Evolutionary conservation across 2,329 filamentous ascomycete species (phyloP).

Genomic region (Helminthosporium solani): DNA sequence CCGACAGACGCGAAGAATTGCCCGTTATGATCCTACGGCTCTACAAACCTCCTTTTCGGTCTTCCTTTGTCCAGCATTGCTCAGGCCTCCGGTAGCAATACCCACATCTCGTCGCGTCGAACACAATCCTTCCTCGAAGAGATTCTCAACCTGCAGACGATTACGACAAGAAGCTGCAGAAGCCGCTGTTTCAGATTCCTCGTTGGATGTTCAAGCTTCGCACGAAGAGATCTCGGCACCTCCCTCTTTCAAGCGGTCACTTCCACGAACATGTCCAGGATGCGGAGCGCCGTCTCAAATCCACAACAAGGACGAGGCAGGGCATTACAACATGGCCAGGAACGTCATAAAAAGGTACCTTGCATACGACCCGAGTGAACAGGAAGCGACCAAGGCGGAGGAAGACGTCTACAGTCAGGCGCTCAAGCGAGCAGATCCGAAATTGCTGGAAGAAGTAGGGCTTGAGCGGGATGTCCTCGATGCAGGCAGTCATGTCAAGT

Average conservation of each 20-base stretch:
- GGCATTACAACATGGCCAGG: constrained; percentile 56
- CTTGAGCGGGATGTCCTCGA: constrained; percentile 23
- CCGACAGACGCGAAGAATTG: constrained; percentile 27
- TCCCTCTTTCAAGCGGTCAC: constrained; percentile 9
- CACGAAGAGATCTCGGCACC: neutral
- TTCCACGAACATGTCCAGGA: constrained; percentile 61
- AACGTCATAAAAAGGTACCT: constrained; percentile 49
- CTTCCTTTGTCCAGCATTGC: constrained; percentile 39
- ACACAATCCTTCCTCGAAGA: constrained; percentile 7
- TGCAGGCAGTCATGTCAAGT: constrained; percentile 9
- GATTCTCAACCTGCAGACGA: constrained; percentile 27
- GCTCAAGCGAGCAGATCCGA: constrained; percentile 31
- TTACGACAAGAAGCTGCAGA: constrained; percentile 18
- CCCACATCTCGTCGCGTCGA: constrained; percentile 11
- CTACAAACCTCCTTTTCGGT: constrained; percentile 27
- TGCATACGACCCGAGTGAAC: constrained; percentile 22
- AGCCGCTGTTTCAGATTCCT: constrained; percentile 5
- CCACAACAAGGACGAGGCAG: constrained; percentile 55
- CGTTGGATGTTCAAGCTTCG: constrained; percentile 5
- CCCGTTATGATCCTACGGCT: constrained; percentile 21
- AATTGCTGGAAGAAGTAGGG: constrained; percentile 33
- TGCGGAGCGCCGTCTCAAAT: constrained; percentile 63
- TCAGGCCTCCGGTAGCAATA: constrained; percentile 18
- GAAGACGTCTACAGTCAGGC: constrained; percentile 42
- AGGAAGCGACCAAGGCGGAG: constrained; percentile 26